A percentile compares a stretch with the other conserved stretches of the same genome.
These are phyloP conservation scores for Epichloe sp. DNA, from an alignment of 2,329 filamentous ascomycete species.

Conservation along the genomic window DNA sequence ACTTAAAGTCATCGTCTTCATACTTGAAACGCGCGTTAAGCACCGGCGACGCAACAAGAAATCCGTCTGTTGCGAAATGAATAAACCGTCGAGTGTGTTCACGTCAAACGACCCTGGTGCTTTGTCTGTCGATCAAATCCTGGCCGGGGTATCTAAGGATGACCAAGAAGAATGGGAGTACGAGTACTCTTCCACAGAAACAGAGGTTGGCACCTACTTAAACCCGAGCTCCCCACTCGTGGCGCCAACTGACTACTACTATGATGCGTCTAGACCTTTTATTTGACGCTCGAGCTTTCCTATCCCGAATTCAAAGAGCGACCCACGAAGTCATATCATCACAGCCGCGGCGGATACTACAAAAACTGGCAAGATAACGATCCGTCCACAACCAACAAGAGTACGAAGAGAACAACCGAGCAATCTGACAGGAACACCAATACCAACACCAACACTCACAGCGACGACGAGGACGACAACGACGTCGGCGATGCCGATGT, in stretches of 20 bases:
- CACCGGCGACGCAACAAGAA: not conserved
- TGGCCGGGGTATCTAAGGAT: conserved; percentile 17
- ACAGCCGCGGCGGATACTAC: conserved; percentile 33
- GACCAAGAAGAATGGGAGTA: conserved; percentile 54
- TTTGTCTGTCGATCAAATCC: conserved; percentile 15
- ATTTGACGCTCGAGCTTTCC: conserved; percentile 50
- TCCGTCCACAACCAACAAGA: conserved; percentile 11
- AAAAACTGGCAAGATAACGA: conserved; percentile 26
- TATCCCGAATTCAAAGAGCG: conserved; percentile 42
- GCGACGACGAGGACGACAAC: conserved; percentile 12
- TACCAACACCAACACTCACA: conserved; percentile 17
- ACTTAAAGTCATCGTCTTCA: not conserved
- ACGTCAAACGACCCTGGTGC: conserved; percentile 13
- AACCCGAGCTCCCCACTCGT: not conserved
- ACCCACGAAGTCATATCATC: conserved; percentile 24
- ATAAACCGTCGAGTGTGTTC: conserved; percentile 1
- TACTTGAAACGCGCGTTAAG: not conserved
- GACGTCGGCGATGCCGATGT: conserved; percentile 6
- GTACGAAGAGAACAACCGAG: conserved; percentile 17
- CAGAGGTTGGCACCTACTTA: conserved; percentile 30
- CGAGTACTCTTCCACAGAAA: conserved; percentile 51
- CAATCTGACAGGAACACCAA: conserved; percentile 17
- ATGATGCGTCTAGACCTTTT: conserved; percentile 39
- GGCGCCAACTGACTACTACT: not conserved
- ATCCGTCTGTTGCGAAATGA: not conserved